phyloP scores from a whole-genome alignment of 129 eudicot species.

The Centaurea solstitialis region DNA sequence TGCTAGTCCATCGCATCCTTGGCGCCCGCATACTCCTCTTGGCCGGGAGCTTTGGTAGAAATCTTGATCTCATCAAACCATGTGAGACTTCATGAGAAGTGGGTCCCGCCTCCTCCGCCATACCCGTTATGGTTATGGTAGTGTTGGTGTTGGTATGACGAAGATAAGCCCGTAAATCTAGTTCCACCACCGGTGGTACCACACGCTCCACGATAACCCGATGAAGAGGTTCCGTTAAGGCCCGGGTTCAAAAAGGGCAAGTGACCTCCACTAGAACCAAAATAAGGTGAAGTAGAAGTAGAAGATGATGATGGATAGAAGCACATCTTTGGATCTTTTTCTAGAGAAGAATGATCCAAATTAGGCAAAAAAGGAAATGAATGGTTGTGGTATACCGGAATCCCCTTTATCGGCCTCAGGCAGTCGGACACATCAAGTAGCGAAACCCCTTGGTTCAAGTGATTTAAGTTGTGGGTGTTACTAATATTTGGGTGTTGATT shows the following conservation, averaged over 20 bases:
- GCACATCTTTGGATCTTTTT: slow-evolving; percentile 68
- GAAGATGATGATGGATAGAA: slow-evolving; percentile 47
- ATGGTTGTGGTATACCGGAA: slow-evolving; percentile 86
- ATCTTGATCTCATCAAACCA: slow-evolving; percentile 73
- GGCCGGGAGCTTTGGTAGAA: slow-evolving; percentile 57
- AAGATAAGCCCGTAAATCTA: slow-evolving; percentile 42
- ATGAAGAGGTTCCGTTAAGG: slow-evolving; percentile 32
- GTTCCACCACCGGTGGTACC: slow-evolving; percentile 27
- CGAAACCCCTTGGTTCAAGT: slow-evolving; percentile 53
- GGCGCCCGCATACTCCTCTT: slow-evolving; percentile 90
- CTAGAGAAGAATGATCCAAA: slow-evolving; percentile 43
- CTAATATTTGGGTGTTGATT: slow-evolving; percentile 21
- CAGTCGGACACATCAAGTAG: slow-evolving; percentile 51
- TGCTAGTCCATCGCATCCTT: slow-evolving; percentile 90
- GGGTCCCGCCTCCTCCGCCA: slow-evolving; percentile 43
- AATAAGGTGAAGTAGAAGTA: slow-evolving; percentile 36
- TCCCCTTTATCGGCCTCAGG: slow-evolving; percentile 78
- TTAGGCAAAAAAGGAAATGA: slow-evolving; percentile 61
- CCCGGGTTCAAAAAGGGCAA: slow-evolving; percentile 50
- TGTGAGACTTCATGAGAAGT: slow-evolving; percentile 46
- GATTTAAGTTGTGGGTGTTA: slow-evolving; percentile 30
- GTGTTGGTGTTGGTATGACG: slow-evolving; percentile 34
- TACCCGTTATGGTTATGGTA: slow-evolving; percentile 42
- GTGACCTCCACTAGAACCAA: slow-evolving; percentile 45
- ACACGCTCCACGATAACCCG: slow-evolving; percentile 35